phyloP scores from a whole-genome alignment of 768 basidiomycete species.

The Mycena galopus region DNA sequence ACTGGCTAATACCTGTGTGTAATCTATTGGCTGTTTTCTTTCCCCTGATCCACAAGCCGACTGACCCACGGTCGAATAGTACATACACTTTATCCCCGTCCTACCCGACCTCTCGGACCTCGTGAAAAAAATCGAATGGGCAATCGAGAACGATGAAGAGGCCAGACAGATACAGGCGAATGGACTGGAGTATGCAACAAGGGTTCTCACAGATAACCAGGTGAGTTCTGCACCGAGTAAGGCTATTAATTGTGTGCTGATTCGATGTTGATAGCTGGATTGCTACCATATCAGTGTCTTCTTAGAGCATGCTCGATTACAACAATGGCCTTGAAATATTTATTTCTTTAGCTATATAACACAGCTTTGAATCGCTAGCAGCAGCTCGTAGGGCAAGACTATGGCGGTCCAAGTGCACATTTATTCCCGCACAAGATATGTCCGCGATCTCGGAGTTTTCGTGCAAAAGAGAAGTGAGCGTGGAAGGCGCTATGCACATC shows the following conservation, averaged over 20 bases:
- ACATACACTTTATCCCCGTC: constrained; percentile 2
- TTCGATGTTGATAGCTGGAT: not conserved
- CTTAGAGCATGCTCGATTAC: constrained; percentile 14
- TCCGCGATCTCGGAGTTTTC: too few species aligned
- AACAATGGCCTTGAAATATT: too few species aligned
- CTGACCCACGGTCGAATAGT: not conserved
- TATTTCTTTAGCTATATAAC: too few species aligned
- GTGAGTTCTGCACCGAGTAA: not conserved
- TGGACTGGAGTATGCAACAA: constrained; percentile 3
- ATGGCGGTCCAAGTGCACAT: too few species aligned
- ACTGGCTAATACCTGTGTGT: constrained; percentile 16
- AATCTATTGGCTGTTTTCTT: not conserved
- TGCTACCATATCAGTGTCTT: constrained; percentile 4
- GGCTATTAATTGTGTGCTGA: not conserved
- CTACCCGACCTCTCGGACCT: constrained; percentile 12
- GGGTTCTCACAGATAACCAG: constrained; percentile 8
- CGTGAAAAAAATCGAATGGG: constrained; percentile 1
- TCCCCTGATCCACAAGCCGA: not conserved
- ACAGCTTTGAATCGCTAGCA: too few species aligned
- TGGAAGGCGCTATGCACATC: too few species aligned
- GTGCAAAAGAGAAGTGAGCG: too few species aligned
- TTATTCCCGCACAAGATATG: too few species aligned
- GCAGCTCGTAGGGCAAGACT: too few species aligned
- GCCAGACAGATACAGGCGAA: constrained; percentile 15
- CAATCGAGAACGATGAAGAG: constrained; percentile 6